phyloP scores from a whole-genome alignment of 176 grass and related monocot genomes.

The Puya raimondii region DNA sequence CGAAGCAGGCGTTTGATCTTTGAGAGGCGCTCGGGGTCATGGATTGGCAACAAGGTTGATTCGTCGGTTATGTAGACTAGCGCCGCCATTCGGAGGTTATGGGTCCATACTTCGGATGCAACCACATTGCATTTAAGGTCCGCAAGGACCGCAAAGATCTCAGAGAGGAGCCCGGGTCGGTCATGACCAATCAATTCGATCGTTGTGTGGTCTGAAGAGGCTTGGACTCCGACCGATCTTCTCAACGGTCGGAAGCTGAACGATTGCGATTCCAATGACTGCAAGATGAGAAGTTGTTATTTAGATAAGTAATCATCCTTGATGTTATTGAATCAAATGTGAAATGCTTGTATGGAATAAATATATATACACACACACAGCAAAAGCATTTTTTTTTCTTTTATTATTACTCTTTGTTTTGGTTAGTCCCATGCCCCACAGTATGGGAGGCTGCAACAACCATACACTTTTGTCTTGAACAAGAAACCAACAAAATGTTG shows the following conservation, averaged over 20 bases:
- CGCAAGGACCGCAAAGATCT: constrained; percentile 22
- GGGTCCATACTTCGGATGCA: constrained; percentile 19
- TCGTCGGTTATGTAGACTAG: constrained; percentile 23
- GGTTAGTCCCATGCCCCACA: not conserved
- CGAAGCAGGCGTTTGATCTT: constrained; percentile 21
- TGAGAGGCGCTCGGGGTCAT: not conserved
- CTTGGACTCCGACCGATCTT: constrained; percentile 19
- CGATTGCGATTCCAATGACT: constrained; percentile 17
- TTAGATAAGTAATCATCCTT: too few species aligned
- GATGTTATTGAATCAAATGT: too few species aligned
- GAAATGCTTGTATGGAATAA: too few species aligned
- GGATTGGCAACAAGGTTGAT: not conserved
- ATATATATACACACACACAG: too few species aligned
- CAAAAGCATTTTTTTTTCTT: too few species aligned
- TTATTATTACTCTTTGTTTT: too few species aligned
- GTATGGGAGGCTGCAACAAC: not conserved
- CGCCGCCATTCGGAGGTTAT: constrained; percentile 21
- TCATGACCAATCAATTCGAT: constrained; percentile 17
- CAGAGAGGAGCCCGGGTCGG: constrained; percentile 18
- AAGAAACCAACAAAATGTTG: not conserved
- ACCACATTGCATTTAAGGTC: constrained; percentile 27
- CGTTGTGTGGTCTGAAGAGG: constrained; percentile 10
- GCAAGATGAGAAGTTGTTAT: not conserved
- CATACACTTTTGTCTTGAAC: not conserved
- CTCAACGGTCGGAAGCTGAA: not conserved